phyloP scores from a whole-genome alignment of 805 yeast species.

The Naumovozyma dairenensis region DNA sequence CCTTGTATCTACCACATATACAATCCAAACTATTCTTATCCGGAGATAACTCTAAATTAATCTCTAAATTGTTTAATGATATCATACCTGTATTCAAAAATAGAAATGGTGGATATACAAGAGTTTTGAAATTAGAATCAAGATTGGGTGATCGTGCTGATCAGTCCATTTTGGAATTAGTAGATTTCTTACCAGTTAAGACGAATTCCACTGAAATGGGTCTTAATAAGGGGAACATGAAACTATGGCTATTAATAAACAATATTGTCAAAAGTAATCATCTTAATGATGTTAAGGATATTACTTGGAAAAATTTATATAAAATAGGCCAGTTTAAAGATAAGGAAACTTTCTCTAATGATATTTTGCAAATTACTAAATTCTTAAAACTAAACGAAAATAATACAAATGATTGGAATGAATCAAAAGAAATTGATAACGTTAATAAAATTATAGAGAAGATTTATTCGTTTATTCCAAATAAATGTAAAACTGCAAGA shows the following conservation, averaged over 20 bases:
- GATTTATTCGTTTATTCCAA: not conserved
- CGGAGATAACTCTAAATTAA: slow-evolving; percentile 35
- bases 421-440: slow-evolving; percentile 4
- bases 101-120: slow-evolving; percentile 75
- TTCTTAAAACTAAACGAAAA: slow-evolving; percentile 7
- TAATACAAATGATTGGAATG: slow-evolving; percentile 7
- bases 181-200: slow-evolving; percentile 43
- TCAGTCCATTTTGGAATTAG: slow-evolving; percentile 78
- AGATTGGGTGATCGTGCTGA: slow-evolving; percentile 85
- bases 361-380: slow-evolving; percentile 12
- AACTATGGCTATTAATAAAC: slow-evolving; percentile 25
- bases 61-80: slow-evolving; percentile 60
- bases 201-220: slow-evolving; percentile 6
- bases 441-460: slow-evolving; percentile 3
- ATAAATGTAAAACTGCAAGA: not conserved
- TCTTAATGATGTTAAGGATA: slow-evolving; percentile 15
- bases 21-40: slow-evolving; percentile 38
- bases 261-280: slow-evolving; percentile 2
- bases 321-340: slow-evolving; percentile 15
- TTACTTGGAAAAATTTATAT: slow-evolving; percentile 19
- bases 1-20: slow-evolving; percentile 21
- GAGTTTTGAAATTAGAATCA: slow-evolving; percentile 75
- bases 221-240: slow-evolving; percentile 24
- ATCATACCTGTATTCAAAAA: slow-evolving; percentile 52
- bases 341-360: slow-evolving; percentile 11